Evolutionary conservation across 805 yeast genomes (phyloP).

Genomic region (Candida takata): DNA sequence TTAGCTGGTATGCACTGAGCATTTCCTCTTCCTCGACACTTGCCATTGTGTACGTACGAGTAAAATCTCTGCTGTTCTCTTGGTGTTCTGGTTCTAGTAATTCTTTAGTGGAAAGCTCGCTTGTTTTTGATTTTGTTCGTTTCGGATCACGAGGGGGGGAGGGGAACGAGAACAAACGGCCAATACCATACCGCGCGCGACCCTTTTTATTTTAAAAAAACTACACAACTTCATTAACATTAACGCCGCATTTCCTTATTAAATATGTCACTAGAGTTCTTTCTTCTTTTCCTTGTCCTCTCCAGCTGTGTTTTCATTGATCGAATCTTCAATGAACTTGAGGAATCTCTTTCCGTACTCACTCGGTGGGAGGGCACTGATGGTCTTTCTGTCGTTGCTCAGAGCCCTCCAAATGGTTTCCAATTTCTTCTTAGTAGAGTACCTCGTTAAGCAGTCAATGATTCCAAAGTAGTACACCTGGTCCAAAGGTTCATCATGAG

Average conservation of each 20-base stretch:
- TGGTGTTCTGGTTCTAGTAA: too few species aligned
- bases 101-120: too few species aligned
- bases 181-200: too few species aligned
- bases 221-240: too few species aligned
- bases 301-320: constrained; percentile 24
- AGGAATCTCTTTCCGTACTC: constrained; percentile 89
- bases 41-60: too few species aligned
- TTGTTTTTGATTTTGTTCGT: too few species aligned
- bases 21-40: constrained; percentile 20
- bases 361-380: constrained; percentile 84
- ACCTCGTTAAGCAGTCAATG: constrained; percentile 86
- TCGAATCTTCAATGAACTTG: constrained; percentile 48
- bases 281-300: constrained; percentile 6
- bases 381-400: constrained; percentile 56
- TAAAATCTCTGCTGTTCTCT: too few species aligned
- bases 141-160: too few species aligned
- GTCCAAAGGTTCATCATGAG: constrained; percentile 46
- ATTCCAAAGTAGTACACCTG: constrained; percentile 86
- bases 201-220: too few species aligned
- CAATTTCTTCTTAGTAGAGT: constrained; percentile 61
- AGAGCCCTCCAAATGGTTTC: constrained; percentile 85
- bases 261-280: too few species aligned
- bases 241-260: too few species aligned
- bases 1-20: constrained; percentile 36
- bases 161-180: too few species aligned